Evolutionary conservation across 2,329 filamentous ascomycete genomes (phyloP).

Genomic region (Davidsoniella australis): DNA sequence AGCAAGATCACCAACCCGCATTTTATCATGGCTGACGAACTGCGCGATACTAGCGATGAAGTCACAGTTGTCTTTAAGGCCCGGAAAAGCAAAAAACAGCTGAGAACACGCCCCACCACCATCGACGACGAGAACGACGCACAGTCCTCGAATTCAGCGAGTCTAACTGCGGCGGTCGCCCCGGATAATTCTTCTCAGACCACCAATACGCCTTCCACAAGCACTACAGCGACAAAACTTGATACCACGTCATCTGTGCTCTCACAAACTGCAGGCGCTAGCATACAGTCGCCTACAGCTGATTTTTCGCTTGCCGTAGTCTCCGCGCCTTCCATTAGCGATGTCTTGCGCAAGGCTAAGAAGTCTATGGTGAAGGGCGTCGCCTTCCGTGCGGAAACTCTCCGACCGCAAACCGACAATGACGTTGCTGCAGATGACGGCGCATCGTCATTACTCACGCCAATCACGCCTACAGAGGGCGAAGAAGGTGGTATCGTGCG

Average conservation of each 20-base stretch:
- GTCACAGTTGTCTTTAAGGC: slow-evolving; percentile 34
- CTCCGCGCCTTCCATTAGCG: slow-evolving; percentile 20
- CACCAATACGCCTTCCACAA: slow-evolving; percentile 18
- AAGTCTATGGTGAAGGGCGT: slow-evolving; percentile 36
- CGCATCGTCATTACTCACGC: background rate
- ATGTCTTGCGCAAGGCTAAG: slow-evolving; percentile 34
- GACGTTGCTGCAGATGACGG: background rate
- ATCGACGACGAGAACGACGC: slow-evolving; percentile 28
- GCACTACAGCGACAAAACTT: background rate
- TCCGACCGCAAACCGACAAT: slow-evolving; percentile 16
- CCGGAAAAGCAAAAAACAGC: slow-evolving; percentile 33
- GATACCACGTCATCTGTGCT: no score
- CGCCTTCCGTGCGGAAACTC: slow-evolving; percentile 29
- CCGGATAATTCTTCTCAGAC: background rate
- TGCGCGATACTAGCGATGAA: background rate
- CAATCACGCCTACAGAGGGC: background rate
- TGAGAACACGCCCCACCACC: slow-evolving; percentile 21
- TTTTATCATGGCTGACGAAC: no score
- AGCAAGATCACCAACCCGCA: no score
- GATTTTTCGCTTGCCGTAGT: no score
- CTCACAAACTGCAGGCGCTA: no score
- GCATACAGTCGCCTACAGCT: no score
- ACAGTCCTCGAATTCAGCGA: background rate
- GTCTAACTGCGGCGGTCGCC: background rate
- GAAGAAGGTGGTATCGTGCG: slow-evolving; percentile 20